These are phyloP conservation scores for Ophiostoma populinum DNA, from an alignment of 2,329 filamentous ascomycete genomes.

Conservation along the genomic window DNA sequence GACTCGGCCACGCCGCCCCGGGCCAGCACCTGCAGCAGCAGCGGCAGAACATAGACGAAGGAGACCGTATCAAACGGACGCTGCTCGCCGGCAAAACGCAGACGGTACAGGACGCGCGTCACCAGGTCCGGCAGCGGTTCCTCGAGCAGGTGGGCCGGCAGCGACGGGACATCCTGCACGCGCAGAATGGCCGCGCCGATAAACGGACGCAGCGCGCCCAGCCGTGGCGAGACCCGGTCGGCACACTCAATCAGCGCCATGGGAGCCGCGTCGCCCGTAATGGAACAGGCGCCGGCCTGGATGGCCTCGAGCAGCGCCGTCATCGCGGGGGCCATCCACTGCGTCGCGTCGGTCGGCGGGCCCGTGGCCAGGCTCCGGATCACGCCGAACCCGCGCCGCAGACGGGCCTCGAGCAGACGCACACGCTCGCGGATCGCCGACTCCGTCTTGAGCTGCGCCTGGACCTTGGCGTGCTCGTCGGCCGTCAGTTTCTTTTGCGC, in stretches of 20 bases:
- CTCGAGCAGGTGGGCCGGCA: slow-evolving; percentile 54
- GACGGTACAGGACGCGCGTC: slow-evolving; percentile 74
- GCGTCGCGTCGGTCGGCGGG: slow-evolving; percentile 71
- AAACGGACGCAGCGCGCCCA: slow-evolving; percentile 64
- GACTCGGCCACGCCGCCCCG: slow-evolving; percentile 60
- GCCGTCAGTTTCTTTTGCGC: slow-evolving; percentile 76
- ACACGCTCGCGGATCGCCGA: slow-evolving; percentile 60
- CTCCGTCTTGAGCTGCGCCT: slow-evolving; percentile 80
- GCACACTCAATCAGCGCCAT: slow-evolving; percentile 66
- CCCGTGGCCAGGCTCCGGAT: slow-evolving; percentile 67
- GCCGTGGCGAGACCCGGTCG: slow-evolving; percentile 52
- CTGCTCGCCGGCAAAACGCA: slow-evolving; percentile 82
- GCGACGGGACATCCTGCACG: slow-evolving; percentile 53
- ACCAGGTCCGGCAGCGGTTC: slow-evolving; percentile 74
- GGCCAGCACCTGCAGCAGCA: slow-evolving; percentile 62
- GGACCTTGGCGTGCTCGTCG: slow-evolving; percentile 80
- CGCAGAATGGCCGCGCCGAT: slow-evolving; percentile 77
- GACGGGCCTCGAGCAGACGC: slow-evolving; percentile 46
- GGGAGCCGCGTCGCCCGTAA: slow-evolving; percentile 66
- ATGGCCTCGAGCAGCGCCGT: slow-evolving; percentile 56
- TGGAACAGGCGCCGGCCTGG: slow-evolving; percentile 60
- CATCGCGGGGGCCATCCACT: slow-evolving; percentile 78
- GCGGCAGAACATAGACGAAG: slow-evolving; percentile 69
- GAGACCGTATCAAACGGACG: slow-evolving; percentile 83
- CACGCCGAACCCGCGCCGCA: slow-evolving; percentile 73